Base-by-base conservation (phyloP, 768 basidiomycete genomes). In the Auriscalpium vulgare region DNA sequence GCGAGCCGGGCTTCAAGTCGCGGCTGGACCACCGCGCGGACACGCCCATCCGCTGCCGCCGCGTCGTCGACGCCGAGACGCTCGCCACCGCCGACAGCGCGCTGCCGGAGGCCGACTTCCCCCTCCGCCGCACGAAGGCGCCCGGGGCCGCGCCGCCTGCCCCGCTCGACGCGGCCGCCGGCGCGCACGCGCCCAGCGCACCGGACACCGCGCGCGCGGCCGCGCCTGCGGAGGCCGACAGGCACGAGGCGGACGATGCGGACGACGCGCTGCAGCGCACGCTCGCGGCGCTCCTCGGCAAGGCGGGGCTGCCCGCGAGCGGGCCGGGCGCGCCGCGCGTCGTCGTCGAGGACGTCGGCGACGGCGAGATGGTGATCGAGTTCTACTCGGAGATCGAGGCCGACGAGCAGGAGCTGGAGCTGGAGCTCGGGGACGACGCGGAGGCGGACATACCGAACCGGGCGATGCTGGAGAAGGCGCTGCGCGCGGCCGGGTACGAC, bases 1-100 rank as follows among this genome's bases (percentile, higher is more conserved):
- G 85, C 57, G 87, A 95, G 63, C 94, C 94, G 16, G 91, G 94
- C 10, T 98, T 99, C 75, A 87, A 81, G 69, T 88, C 89, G 55
- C 81, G 76, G 36, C 78, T 78, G 48, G 85, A 89, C 60, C 73
- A 77, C 40, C 78, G 76, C 50, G 82, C 83, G 51, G 87, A 91
- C 62, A 76, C 84, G 10, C 72, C 78, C 63, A 85, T 93, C 64
- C 83, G 83, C 55, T 94, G 91, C 69, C 84, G 91, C 48, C 83
- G 91, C 70, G 77, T 94, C 59, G 76, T 92, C 47, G 54, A 58
- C 51, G 50, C 64, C 16, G 56, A 60, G 13, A 67, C 60, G 36
- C 61, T 62, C 49, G 65, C 61, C 36, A 47, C 47, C 43, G 65
- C 63, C 8, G 69, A 71, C 57, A 60, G 54, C 46, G 43, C 62